Base-by-base conservation (phyloP, 495 filamentous ascomycete species). In the Aspergillus campestris region DNA sequence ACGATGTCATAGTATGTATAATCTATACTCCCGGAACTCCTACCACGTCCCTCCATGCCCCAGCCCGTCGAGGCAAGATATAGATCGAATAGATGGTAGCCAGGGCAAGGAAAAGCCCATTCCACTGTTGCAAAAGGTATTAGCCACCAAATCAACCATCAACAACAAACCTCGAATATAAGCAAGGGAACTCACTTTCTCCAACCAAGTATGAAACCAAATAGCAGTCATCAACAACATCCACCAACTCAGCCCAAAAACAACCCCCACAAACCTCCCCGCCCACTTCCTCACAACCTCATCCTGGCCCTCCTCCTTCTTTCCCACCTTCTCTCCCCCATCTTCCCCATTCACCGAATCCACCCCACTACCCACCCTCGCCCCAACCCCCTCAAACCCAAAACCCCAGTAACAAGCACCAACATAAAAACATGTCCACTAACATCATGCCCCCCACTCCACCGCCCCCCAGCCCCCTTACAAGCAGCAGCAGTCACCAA, bases 141-240 rank as follows among this genome's bases (percentile, higher is more conserved):
- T 38, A 59, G 24, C 15, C 55, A 12, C 40, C 68, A 45, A 58
- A 56, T 45, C 11, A 53, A n/a, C 52, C 53, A 32, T 11, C 47
- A 27, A 42, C 7, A 18, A n/a, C n/a, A n/a, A 10, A 8, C 8
- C 3, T 24, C 37, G 34, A 39, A 32, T 31, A 37, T 30, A 44
- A 14, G 27, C n/a, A n/a, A n/a, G n/a, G n/a, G 18, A 40, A 66
- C 74, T 48, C 58, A 88, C 87, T 83, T 97, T 97, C 69, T 98
- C 92, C 59, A 90, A 81, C 92, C 91, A 96, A 5, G 92, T 96
- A 62, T 98, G 92, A 48, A 98, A 98, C 70, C 89, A 96, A 36
- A 89, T 84, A 8, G 90, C 88, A 34, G 92, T 98, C 92, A 98
- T 98, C 39, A 96, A 72, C 63, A 96, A 62, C 91, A 97, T 97